Base-by-base conservation (phyloP, 2,329 filamentous ascomycete species). In the Ceratocystis alfenasii region DNA sequence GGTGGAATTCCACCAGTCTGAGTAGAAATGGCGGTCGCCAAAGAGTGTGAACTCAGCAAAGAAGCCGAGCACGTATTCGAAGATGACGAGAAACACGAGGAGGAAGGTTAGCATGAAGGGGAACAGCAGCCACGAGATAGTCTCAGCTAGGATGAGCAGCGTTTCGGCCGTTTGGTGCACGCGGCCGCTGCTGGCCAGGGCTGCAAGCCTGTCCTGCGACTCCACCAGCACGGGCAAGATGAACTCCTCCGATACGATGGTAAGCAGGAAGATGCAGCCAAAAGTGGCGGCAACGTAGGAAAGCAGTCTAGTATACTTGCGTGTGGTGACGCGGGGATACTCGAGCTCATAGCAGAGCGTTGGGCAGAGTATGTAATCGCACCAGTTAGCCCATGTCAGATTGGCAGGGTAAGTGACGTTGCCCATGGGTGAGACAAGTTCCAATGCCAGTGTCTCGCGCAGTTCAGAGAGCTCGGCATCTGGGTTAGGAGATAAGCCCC, bases 341-440 rank as follows among this genome's bases (percentile, higher is more conserved):
- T 97, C 93, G 62, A 97, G 81, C 76, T 99, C 94, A 76, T 99
- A 99, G 80, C 94, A 99, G 22, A 99, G 83, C 0, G 94, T 99
- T 17, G 94, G 94, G 72, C 92, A 97, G 72, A 94, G 84, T 10
- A 96, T 78, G 74, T 87, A 97, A 77, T 97, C 94, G 66, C 84
- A 70, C 73, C 89, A 96, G 77, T 97, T 97, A 70, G 78, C 71
- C 74, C 87, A 80, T 0, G 89, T 94, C 60, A 99, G 81, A 74
- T 97, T 99, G 69, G 85, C 81, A 0, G 94, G 94, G 74, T 96
- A 99, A 0, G 91, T 93, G 69, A 94, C 85, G 71, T 88, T 88
- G 68, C 94, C 94, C 69, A 96, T 84, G 30, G 93, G 90, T 41
- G 91, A 96, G 1, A 89, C 95, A 67, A 99, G 81, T 76, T 99